phyloP scores from a whole-genome alignment of 257 asterid species.

The Mitragyna speciosa region DNA sequence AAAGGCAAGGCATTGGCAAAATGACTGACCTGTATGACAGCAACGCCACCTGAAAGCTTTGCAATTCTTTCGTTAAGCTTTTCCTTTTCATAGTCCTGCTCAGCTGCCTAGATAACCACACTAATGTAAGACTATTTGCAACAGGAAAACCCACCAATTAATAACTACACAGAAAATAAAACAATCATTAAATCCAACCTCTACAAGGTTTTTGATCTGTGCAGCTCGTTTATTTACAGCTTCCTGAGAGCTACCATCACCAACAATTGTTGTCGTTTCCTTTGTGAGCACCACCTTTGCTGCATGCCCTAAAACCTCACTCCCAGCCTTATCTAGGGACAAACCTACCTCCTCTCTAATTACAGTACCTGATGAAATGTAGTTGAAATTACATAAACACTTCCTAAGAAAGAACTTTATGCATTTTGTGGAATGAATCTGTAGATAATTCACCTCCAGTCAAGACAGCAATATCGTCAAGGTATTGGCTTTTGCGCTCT shows the following conservation, averaged over 20 bases:
- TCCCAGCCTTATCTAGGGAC: constrained; percentile 31
- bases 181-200: constrained; percentile 3
- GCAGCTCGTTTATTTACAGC: constrained; percentile 37
- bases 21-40: constrained; percentile 42
- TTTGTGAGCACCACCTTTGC: constrained; percentile 44
- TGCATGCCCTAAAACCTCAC: constrained; percentile 43
- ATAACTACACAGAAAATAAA: not conserved
- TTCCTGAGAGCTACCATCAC: constrained; percentile 40
- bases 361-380: constrained; percentile 28
- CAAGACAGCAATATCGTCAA: constrained; percentile 38
- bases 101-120: constrained; percentile 30
- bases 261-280: constrained; percentile 42
- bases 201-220: constrained; percentile 39
- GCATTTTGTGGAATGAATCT: not conserved
- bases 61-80: constrained; percentile 48
- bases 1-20: not conserved
- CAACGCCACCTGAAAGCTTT: constrained; percentile 54
- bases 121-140: not conserved
- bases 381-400: not conserved
- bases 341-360: constrained; percentile 38
- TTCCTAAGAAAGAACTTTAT: not conserved
- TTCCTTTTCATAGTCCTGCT: constrained; percentile 36
- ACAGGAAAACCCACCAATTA: not conserved
- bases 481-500: constrained; percentile 39
- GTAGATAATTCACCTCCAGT: constrained; percentile 26